Percentiles rank a stretch among this genome's conserved stretches.
These are phyloP conservation scores for Macrolepiota dolichaula DNA, from an alignment of 768 basidiomycete species.

Conservation along the genomic window DNA sequence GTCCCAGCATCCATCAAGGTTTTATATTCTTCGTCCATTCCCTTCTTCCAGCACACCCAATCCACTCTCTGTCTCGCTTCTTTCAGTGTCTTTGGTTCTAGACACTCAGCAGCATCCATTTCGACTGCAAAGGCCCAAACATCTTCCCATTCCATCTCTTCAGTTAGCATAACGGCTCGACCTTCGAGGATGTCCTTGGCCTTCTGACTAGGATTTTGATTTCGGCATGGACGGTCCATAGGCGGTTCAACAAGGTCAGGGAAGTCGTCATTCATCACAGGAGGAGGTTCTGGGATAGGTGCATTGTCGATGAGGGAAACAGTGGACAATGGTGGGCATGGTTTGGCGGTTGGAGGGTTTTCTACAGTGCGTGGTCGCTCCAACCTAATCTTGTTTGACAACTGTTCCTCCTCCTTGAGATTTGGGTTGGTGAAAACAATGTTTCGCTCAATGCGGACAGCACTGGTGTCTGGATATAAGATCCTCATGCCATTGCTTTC, in stretches of 20 bases:
- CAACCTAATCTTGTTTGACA: too few relatives aligned
- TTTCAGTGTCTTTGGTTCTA: conserved; percentile 17
- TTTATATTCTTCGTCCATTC: conserved; percentile 27
- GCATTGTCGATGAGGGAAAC: too few relatives aligned
- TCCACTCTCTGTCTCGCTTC: too few relatives aligned
- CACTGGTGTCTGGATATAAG: too few relatives aligned
- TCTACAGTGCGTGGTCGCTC: too few relatives aligned
- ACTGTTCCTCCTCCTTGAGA: too few relatives aligned
- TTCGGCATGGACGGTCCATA: too few relatives aligned
- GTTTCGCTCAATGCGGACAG: too few relatives aligned
- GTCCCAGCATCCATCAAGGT: conserved; percentile 21
- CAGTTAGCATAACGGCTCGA: background rate
- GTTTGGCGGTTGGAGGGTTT: too few relatives aligned
- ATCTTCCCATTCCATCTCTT: background rate
- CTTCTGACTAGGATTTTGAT: background rate
- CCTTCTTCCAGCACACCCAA: conserved; percentile 20
- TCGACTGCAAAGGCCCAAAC: background rate
- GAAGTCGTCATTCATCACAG: conserved; percentile 8
- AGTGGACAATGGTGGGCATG: too few relatives aligned
- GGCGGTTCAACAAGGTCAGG: background rate
- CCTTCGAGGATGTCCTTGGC: background rate
- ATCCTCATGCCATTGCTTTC: too few relatives aligned
- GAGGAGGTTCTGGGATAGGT: background rate
- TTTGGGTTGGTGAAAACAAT: too few relatives aligned
- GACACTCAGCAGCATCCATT: conserved; percentile 12